A percentile compares a stretch with the other conserved stretches of the same genome.
phyloP scores from a whole-genome alignment of 202 grass and related monocot genomes.

The Carex sylvatica region DNA sequence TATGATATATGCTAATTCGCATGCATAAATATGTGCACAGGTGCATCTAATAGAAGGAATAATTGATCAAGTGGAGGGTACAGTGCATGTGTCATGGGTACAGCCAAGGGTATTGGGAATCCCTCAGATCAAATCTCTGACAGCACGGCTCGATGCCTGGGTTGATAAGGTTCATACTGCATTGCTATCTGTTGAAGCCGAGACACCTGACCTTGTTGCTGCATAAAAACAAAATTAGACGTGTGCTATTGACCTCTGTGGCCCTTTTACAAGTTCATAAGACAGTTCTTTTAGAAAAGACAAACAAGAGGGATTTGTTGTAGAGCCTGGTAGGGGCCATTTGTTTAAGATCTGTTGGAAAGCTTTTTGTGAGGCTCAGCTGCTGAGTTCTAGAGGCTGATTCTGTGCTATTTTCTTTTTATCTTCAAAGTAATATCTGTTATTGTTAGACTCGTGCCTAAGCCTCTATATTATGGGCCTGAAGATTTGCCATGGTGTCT shows the following conservation, averaged over 20 bases:
- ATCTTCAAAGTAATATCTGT: constrained; percentile 1
- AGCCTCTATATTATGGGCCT: constrained; percentile 8
- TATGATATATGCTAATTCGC: neutral
- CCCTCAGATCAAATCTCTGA: constrained; percentile 76
- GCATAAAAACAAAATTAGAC: constrained; percentile 36
- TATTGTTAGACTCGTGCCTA: constrained; percentile 6
- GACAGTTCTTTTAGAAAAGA: constrained; percentile 17
- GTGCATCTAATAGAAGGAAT: constrained; percentile 99
- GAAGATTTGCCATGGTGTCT: constrained; percentile 3
- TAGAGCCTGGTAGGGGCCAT: neutral
- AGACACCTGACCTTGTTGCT: constrained; percentile 88
- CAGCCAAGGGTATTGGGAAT: constrained; percentile 92
- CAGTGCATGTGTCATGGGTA: constrained; percentile 85
- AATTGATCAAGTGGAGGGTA: constrained; percentile 92
- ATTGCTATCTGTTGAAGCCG: constrained; percentile 79
- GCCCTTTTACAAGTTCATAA: constrained; percentile 16
- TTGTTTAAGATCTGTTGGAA: constrained; percentile 17
- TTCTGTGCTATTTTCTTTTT: constrained; percentile 5
- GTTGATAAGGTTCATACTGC: constrained; percentile 78
- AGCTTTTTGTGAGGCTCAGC: constrained; percentile 3
- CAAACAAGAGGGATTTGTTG: constrained; percentile 10
- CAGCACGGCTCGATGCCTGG: constrained; percentile 70
- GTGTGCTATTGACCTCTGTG: constrained; percentile 11
- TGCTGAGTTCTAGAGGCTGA: constrained; percentile 2
- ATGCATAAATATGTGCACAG: constrained; percentile 26